phyloP scores from a whole-genome alignment of 306 rosid genomes.

The Vigna unguiculata region DNA sequence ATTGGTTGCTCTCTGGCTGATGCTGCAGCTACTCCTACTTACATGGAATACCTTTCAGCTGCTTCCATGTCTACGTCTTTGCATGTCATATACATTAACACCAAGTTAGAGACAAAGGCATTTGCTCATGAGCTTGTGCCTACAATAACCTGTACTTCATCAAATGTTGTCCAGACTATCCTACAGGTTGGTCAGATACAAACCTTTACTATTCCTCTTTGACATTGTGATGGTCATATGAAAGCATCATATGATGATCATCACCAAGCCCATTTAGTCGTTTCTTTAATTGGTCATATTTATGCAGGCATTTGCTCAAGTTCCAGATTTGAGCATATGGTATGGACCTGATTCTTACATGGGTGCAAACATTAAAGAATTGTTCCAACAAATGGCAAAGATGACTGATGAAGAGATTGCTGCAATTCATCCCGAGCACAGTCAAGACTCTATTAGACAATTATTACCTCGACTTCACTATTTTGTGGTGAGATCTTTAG shows the following conservation, averaged over 20 bases:
- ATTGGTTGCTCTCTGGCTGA: conserved; percentile 97
- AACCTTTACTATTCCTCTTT: conserved; percentile 2
- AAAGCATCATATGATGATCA: conserved; percentile 34
- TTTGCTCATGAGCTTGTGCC: conserved; percentile 95
- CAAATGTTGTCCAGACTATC: conserved; percentile 94
- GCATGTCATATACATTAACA: conserved; percentile 93
- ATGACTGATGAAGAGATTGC: conserved; percentile 89
- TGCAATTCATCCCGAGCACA: conserved; percentile 79
- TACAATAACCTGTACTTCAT: conserved; percentile 97
- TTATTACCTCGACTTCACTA: conserved; percentile 80
- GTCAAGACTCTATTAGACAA: conserved; percentile 68
- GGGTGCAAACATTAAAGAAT: conserved; percentile 94
- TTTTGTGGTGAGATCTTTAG: conserved; percentile 61
- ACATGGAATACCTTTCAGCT: conserved; percentile 78
- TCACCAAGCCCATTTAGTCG: conserved; percentile 7
- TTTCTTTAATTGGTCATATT: conserved; percentile 29
- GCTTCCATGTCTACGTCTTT: conserved; percentile 80
- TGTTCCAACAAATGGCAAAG: conserved; percentile 80
- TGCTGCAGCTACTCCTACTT: conserved; percentile 83
- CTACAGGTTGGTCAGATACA: conserved; percentile 67
- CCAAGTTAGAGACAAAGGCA: conserved; percentile 92
- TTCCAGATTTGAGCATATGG: conserved; percentile 78
- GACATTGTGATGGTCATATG: conserved; percentile 33
- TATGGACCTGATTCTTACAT: conserved; percentile 99
- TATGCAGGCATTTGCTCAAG: conserved; percentile 91